phyloP scores from a whole-genome alignment of 2,329 filamentous ascomycete species.

The Apiospora malaysiana region DNA sequence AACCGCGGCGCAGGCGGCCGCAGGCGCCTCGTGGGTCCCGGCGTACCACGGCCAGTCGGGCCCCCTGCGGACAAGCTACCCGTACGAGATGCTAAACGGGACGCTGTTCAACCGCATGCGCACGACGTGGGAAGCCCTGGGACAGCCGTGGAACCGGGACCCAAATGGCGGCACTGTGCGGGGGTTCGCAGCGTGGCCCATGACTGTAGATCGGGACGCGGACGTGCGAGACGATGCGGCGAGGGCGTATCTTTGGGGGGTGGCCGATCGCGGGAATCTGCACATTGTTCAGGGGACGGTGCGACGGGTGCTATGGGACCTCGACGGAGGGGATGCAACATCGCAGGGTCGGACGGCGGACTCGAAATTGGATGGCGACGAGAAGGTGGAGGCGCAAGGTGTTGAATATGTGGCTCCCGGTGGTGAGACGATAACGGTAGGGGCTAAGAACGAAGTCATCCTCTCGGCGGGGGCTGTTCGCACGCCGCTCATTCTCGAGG shows the following conservation, averaged over 20 bases:
- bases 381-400: slow-evolving; percentile 36
- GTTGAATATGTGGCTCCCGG: slow-evolving; percentile 44
- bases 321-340: slow-evolving; percentile 13
- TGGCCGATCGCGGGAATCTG: slow-evolving; percentile 46
- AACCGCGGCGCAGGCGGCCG: slow-evolving; percentile 38
- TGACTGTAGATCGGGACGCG: slow-evolving; percentile 45
- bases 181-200: slow-evolving; percentile 46
- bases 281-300: slow-evolving; percentile 46
- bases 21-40: slow-evolving; percentile 43
- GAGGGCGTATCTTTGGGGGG: slow-evolving; percentile 48
- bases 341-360: background rate
- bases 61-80: slow-evolving; percentile 44
- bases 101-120: slow-evolving; percentile 37
- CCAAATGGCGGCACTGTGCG: slow-evolving; percentile 45
- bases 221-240: slow-evolving; percentile 49
- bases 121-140: slow-evolving; percentile 41
- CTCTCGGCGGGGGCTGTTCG: slow-evolving; percentile 55
- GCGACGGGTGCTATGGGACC: slow-evolving; percentile 38
- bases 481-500: slow-evolving; percentile 58
- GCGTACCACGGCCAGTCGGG: slow-evolving; percentile 44
- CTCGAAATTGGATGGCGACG: background rate
- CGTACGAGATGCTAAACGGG: slow-evolving; percentile 41
- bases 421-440: slow-evolving; percentile 42
- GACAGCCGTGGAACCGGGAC: slow-evolving; percentile 43
- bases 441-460: slow-evolving; percentile 53